phyloP scores from a whole-genome alignment of 495 filamentous ascomycete species.

The Bacidia gigantensis region DNA sequence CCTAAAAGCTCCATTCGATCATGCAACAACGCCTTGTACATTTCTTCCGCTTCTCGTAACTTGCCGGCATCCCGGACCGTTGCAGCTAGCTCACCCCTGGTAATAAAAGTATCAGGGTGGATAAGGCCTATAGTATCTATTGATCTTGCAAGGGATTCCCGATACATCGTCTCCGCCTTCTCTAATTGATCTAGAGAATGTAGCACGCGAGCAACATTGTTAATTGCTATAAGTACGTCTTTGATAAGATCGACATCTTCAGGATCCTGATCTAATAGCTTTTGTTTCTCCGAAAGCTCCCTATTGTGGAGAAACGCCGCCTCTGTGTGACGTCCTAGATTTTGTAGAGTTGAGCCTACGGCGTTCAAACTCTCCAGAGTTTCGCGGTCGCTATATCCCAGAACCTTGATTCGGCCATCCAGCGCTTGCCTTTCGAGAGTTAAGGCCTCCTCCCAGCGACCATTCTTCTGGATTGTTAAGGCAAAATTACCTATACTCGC shows the following conservation, averaged over 20 bases:
- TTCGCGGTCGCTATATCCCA: conserved; percentile 18
- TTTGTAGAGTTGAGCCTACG: conserved; percentile 14
- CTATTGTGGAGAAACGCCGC: conserved; percentile 13
- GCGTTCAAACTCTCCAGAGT: conserved; percentile 22
- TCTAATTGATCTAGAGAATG: background rate
- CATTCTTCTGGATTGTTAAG: conserved; percentile 1
- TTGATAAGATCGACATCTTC: background rate
- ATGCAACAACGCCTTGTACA: background rate
- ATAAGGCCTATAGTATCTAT: background rate
- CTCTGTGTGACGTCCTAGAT: conserved; percentile 11
- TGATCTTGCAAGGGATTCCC: background rate
- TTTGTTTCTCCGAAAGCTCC: background rate
- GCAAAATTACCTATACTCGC: conserved; percentile 10
- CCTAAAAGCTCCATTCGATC: conserved; percentile 2
- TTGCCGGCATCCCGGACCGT: background rate
- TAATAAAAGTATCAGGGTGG: background rate
- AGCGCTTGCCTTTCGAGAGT: conserved; percentile 11
- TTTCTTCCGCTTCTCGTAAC: background rate
- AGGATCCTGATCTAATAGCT: background rate
- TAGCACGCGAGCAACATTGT: background rate
- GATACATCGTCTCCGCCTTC: background rate
- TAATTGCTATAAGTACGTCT: background rate
- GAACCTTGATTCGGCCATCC: conserved; percentile 14
- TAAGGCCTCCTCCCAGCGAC: conserved; percentile 10
- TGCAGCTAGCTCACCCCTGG: background rate